Percentiles rank a stretch among this genome's conserved stretches.
These are phyloP conservation scores for Polyplosphaeria fusca DNA, from an alignment of 495 filamentous ascomycete species.

Conservation along the genomic window DNA sequence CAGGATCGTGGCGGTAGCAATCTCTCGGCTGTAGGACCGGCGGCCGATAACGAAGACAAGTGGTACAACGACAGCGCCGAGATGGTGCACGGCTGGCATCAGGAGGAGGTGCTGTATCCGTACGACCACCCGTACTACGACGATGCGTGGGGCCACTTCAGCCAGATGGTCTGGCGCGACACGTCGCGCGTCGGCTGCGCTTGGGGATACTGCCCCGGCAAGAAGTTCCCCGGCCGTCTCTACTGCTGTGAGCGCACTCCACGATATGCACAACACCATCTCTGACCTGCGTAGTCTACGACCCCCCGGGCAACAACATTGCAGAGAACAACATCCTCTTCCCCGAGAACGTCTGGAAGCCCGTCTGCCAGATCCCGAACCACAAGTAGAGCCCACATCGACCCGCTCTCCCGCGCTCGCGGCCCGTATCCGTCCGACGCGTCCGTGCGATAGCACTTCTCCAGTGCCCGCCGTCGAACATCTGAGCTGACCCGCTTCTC, in stretches of 20 bases:
- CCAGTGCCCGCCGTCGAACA: too few relatives aligned
- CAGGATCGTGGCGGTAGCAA: constrained; percentile 27
- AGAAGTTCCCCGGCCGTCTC: constrained; percentile 12
- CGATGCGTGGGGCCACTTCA: constrained; percentile 73
- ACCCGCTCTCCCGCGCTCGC: too few relatives aligned
- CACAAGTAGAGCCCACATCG: too few relatives aligned
- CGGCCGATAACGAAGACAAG: constrained; percentile 7
- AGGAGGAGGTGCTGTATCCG: constrained; percentile 41
- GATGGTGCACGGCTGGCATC: constrained; percentile 17
- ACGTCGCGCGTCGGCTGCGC: constrained; percentile 71
- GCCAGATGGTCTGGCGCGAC: constrained; percentile 76
- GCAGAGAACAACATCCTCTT: constrained; percentile 6
- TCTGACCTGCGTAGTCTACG: constrained; percentile 18
- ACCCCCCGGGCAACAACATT: constrained; percentile 19
- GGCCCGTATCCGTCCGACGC: too few relatives aligned
- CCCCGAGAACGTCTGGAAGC: constrained; percentile 15
- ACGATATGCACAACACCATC: background rate
- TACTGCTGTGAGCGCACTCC: constrained; percentile 22
- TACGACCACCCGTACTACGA: constrained; percentile 55
- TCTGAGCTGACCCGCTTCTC: too few relatives aligned
- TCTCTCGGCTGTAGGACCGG: constrained; percentile 11
- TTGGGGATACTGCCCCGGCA: constrained; percentile 11
- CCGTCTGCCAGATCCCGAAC: constrained; percentile 10
- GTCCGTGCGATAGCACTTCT: too few relatives aligned
- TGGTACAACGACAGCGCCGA: constrained; percentile 15